phyloP scores from a whole-genome alignment of 805 yeast genomes.

The Ogataea trehaloabstinens region DNA sequence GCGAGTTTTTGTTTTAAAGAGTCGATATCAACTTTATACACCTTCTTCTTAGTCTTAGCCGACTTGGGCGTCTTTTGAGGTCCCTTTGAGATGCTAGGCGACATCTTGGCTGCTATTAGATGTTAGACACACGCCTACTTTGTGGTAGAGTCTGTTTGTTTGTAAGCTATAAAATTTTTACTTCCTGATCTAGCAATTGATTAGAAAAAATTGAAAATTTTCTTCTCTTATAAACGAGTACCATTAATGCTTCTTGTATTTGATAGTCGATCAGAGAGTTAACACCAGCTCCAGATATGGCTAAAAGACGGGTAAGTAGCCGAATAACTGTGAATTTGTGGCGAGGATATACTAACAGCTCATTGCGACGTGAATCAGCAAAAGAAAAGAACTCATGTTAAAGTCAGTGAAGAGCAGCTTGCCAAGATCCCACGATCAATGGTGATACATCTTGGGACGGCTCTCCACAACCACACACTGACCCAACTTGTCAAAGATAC shows the following conservation, averaged over 20 bases:
- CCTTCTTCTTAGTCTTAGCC: not conserved
- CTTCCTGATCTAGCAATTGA: too few relatives aligned
- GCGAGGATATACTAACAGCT: constrained; percentile 10
- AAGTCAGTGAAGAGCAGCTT: constrained; percentile 58
- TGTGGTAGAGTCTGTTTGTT: too few relatives aligned
- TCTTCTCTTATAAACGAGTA: too few relatives aligned
- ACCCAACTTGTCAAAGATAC: constrained; percentile 84
- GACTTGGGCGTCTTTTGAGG: constrained; percentile 9
- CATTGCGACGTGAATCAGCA: too few relatives aligned
- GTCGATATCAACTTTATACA: constrained; percentile 25
- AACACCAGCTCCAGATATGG: constrained; percentile 27
- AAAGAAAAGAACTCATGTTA: constrained; percentile 85
- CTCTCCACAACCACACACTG: constrained; percentile 75
- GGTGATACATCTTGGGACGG: constrained; percentile 82
- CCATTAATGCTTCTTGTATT: too few relatives aligned
- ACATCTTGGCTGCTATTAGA: too few relatives aligned
- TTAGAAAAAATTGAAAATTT: too few relatives aligned
- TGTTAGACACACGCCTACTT: too few relatives aligned
- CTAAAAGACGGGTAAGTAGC: constrained; percentile 35
- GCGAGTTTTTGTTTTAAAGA: constrained; percentile 29
- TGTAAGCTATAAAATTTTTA: too few relatives aligned
- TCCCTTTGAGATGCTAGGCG: too few relatives aligned
- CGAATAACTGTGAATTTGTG: too few relatives aligned
- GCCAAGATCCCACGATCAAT: constrained; percentile 85
- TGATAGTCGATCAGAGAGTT: too few relatives aligned